These are phyloP conservation scores for Emergomyces pasteurianus DNA, from an alignment of 2,329 filamentous ascomycete genomes.

Conservation along the genomic window DNA sequence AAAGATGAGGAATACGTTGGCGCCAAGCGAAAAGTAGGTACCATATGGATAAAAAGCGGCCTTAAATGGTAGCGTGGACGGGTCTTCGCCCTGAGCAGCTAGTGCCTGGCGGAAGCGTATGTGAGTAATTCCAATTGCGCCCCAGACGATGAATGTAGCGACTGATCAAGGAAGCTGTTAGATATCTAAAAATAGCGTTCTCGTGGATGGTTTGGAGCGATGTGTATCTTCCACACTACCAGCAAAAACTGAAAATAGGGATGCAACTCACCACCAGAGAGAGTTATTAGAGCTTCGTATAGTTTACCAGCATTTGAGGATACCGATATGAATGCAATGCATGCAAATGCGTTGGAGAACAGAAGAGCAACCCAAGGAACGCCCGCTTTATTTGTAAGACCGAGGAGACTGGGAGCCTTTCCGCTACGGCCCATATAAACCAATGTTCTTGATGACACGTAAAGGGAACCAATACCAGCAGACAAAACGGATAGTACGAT, in stretches of 20 bases:
- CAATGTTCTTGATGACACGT: slow-evolving; percentile 63
- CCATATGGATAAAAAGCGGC: slow-evolving; percentile 41
- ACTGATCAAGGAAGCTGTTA: slow-evolving; percentile 9
- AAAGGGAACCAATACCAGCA: slow-evolving; percentile 64
- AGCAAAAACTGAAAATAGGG: neutral
- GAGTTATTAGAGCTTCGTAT: slow-evolving; percentile 21
- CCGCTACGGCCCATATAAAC: slow-evolving; percentile 63
- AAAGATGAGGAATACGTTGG: slow-evolving; percentile 40
- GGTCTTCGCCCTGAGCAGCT: slow-evolving; percentile 24
- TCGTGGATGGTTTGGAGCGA: too few relatives aligned
- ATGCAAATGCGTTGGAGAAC: slow-evolving; percentile 59
- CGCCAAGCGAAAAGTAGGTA: slow-evolving; percentile 37
- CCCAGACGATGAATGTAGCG: slow-evolving; percentile 31
- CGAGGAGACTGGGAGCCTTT: slow-evolving; percentile 59
- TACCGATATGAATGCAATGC: slow-evolving; percentile 22
- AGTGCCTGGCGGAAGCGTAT: slow-evolving; percentile 32
- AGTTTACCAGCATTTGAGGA: slow-evolving; percentile 21
- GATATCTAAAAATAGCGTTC: neutral
- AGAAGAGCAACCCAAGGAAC: slow-evolving; percentile 49
- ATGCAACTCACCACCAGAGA: slow-evolving; percentile 20
- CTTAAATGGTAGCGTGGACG: slow-evolving; percentile 36
- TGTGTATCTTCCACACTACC: too few relatives aligned
- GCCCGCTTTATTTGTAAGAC: slow-evolving; percentile 53
- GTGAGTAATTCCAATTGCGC: slow-evolving; percentile 30
- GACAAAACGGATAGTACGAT: slow-evolving; percentile 62